Evolutionary conservation across 1,139 yeast genomes (phyloP).

Genomic region (Arxiozyma bovina): DNA sequence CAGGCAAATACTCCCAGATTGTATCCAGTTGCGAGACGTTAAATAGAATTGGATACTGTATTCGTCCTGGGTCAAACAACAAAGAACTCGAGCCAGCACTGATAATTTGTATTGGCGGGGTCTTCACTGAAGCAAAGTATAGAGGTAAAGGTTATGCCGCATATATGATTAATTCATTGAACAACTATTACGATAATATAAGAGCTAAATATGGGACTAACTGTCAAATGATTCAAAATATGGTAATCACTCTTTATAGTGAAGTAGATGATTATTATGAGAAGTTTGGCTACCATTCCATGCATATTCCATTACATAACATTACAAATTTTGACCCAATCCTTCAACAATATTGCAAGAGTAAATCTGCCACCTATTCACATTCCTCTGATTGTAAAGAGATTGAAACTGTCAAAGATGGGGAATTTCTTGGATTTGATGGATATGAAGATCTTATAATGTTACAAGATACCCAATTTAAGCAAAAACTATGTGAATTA

Average conservation of each 20-base stretch:
- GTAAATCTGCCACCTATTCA: background rate
- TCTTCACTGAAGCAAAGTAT: slow-evolving; percentile 47
- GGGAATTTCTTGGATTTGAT: slow-evolving; percentile 29
- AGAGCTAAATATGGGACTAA: slow-evolving; percentile 7
- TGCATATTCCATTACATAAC: slow-evolving; percentile 38
- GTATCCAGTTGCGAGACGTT: slow-evolving; percentile 42
- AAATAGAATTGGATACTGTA: slow-evolving; percentile 36
- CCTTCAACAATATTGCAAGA: slow-evolving; percentile 12
- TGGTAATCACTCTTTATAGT: slow-evolving; percentile 51
- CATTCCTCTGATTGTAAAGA: background rate
- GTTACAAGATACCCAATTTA: slow-evolving; percentile 27
- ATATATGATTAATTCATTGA: slow-evolving; percentile 40
- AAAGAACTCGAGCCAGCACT: slow-evolving; percentile 31
- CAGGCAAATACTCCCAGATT: slow-evolving; percentile 28
- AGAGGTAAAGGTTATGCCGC: slow-evolving; percentile 62
- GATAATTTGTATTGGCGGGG: slow-evolving; percentile 57
- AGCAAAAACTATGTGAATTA: slow-evolving; percentile 21
- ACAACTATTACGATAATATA: slow-evolving; percentile 36
- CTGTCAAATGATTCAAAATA: slow-evolving; percentile 28
- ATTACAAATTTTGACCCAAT: slow-evolving; percentile 19
- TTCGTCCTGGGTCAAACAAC: slow-evolving; percentile 14
- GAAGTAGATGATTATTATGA: slow-evolving; percentile 64
- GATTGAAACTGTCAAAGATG: slow-evolving; percentile 14
- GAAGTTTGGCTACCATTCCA: slow-evolving; percentile 48
- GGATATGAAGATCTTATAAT: slow-evolving; percentile 32